Base-by-base conservation (phyloP, 306 rosid genomes). In the Lathyrus oleraceus region DNA sequence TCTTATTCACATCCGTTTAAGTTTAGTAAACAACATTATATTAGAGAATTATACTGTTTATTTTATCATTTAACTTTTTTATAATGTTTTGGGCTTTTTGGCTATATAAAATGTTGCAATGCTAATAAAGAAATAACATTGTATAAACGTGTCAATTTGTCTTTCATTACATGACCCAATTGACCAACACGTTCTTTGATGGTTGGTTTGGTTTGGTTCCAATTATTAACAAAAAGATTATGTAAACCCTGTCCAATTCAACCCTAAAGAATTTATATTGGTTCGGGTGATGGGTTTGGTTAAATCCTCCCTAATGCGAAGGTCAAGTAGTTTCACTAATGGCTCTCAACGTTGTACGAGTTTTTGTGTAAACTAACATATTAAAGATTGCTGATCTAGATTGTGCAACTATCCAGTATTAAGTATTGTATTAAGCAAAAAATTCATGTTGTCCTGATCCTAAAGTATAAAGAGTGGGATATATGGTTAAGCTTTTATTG, bases 371-470 rank as follows among this genome's bases (percentile, higher is more conserved):
- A 65, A 71, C 39, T 57, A 36, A 61, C 25, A 66, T 61, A 21
- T 51, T 28, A 11, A 20, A 21, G 16, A n/a, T 16, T 39, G 23
- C 23, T 38, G 69, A 45, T 65, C 7, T 51, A 23, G 53, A 69
- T 27, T 27, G 42, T 74, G 70, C 40, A 12, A 68, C 23, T 52
- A 67, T 65, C 27, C 6, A 49, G 36, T 53, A 61, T 36, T 10
- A 20, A 71, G 40, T 73, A 61, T 47, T 56, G 36, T 73, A 61
- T 47, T 56, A 44, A 35, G 69, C 15, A 8, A 11, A 70, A n/a
- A 68, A 8, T 1, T 69, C 39, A 14, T 0, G 13, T 12, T 1
- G 9, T 54, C 39, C 19, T 20, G 15, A 79, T 54, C 53, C 30
- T 8, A 44, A 25, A 15, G 59, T 15, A 42, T 7, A 21, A 25